A percentile compares a stretch with the other conserved stretches of the same genome.
These are phyloP conservation scores for Hirsutella minnesotensis DNA, from an alignment of 2,329 filamentous ascomycete species.

Conservation along the genomic window DNA sequence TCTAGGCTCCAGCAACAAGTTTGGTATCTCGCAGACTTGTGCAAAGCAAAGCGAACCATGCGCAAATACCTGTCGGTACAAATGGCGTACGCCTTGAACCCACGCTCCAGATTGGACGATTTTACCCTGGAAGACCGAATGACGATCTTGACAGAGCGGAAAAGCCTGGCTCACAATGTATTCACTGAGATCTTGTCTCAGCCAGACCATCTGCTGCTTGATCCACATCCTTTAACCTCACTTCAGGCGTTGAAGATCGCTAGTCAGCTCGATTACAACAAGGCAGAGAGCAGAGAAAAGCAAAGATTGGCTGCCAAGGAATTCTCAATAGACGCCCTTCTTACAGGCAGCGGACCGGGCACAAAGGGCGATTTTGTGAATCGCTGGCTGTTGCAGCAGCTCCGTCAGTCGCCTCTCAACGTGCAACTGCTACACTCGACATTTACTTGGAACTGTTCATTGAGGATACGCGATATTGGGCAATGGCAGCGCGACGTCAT, in stretches of 20 bases:
- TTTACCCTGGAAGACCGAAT: constrained; percentile 24
- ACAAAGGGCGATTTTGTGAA: constrained; percentile 33
- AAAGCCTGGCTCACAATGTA: constrained; percentile 23
- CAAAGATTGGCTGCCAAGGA: constrained; percentile 34
- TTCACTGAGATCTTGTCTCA: constrained; percentile 37
- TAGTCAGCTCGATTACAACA: constrained; percentile 20
- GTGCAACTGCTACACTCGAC: constrained; percentile 28
- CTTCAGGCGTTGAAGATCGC: constrained; percentile 27
- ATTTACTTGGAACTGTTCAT: constrained; percentile 14
- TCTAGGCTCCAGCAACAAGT: constrained; percentile 21
- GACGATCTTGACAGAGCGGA: constrained; percentile 10
- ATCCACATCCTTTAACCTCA: constrained; percentile 25
- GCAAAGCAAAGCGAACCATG: constrained; percentile 29
- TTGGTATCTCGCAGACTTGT: constrained; percentile 22
- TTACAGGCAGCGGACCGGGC: constrained; percentile 21
- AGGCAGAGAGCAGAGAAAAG: constrained; percentile 20
- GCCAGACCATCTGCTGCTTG: constrained; percentile 30
- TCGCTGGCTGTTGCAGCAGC: constrained; percentile 39
- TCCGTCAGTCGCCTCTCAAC: constrained; percentile 34
- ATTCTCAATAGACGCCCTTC: constrained; percentile 31
- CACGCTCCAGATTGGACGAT: constrained; percentile 24
- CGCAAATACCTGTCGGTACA: constrained; percentile 26
- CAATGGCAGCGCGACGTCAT: constrained; percentile 26
- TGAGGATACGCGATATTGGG: constrained; percentile 20
- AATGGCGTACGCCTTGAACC: constrained; percentile 28